A percentile compares a stretch with the other conserved stretches of the same genome.
Conservation (phyloP, 495 filamentous ascomycete species). For the Neurospora sp. region DNA sequence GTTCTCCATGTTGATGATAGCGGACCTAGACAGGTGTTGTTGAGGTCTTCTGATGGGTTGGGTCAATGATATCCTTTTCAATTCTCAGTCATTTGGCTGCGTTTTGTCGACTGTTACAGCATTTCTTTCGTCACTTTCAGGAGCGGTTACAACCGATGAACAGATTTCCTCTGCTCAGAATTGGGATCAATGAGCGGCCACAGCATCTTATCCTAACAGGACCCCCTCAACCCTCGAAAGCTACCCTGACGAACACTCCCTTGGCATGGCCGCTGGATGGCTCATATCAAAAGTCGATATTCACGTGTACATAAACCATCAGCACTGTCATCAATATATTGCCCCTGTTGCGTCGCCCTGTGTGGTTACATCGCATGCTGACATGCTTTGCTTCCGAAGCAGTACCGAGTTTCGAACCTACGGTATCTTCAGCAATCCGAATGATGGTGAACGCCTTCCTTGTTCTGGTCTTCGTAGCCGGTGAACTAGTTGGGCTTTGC, state of each 20-base stretch:
- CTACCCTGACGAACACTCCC: neutral
- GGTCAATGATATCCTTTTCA: neutral
- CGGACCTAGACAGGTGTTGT: neutral
- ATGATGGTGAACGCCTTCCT: no score
- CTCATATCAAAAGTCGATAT: neutral
- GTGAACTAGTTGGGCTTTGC: no score
- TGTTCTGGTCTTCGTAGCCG: no score
- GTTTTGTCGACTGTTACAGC: no score
- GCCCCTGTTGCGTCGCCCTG: neutral
- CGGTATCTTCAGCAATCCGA: no score
- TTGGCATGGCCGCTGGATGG: neutral
- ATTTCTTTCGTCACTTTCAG: no score
- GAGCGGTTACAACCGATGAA: no score
- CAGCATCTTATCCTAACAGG: neutral
- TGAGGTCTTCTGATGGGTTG: neutral
- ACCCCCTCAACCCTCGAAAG: neutral
- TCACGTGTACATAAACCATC: neutral
- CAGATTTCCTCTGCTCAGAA: neutral
- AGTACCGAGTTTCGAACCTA: neutral
- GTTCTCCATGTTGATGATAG: slow-evolving; percentile 24
- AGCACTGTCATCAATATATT: neutral
- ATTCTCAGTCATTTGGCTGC: no score
- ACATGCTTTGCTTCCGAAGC: neutral
- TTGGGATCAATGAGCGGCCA: neutral
- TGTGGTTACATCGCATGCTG: neutral